phyloP scores from a whole-genome alignment of 306 rosid species.

The Quillaja saponaria region DNA sequence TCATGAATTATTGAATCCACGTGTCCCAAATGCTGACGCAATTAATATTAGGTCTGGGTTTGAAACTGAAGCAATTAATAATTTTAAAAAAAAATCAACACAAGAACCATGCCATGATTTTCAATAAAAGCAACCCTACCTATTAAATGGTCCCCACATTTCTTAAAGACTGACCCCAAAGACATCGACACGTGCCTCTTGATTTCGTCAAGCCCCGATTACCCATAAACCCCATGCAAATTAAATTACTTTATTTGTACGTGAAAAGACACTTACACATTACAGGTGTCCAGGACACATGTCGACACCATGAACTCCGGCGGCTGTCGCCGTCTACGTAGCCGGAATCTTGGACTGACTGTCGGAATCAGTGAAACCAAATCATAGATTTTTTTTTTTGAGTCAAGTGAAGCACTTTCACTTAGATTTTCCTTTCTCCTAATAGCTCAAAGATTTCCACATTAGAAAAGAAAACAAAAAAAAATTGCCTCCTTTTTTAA shows the following conservation, averaged over 20 bases:
- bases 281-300: constrained; percentile 47
- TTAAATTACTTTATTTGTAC: constrained; percentile 47
- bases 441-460: too few relatives aligned
- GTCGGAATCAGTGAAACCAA: constrained; percentile 41
- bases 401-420: background rate
- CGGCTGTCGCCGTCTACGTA: constrained; percentile 1
- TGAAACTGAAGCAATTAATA: constrained; percentile 29
- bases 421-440: background rate
- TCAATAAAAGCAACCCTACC: constrained; percentile 41
- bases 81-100: constrained; percentile 27
- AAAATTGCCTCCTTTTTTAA: too few relatives aligned
- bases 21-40: constrained; percentile 58
- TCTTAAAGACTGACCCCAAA: constrained; percentile 24
- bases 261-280: constrained; percentile 33
- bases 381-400: background rate
- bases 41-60: constrained; percentile 28
- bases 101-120: constrained; percentile 60
- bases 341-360: constrained; percentile 34
- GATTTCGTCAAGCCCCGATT: constrained; percentile 42
- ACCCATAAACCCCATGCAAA: constrained; percentile 54
- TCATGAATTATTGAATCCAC: constrained; percentile 52
- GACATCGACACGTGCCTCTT: constrained; percentile 42
- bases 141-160: constrained; percentile 35
- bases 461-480: too few relatives aligned
- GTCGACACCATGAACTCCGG: constrained; percentile 35